Evolutionary conservation across 495 filamentous ascomycete species (phyloP).

Genomic region (Tuber microsphaerosporum): DNA sequence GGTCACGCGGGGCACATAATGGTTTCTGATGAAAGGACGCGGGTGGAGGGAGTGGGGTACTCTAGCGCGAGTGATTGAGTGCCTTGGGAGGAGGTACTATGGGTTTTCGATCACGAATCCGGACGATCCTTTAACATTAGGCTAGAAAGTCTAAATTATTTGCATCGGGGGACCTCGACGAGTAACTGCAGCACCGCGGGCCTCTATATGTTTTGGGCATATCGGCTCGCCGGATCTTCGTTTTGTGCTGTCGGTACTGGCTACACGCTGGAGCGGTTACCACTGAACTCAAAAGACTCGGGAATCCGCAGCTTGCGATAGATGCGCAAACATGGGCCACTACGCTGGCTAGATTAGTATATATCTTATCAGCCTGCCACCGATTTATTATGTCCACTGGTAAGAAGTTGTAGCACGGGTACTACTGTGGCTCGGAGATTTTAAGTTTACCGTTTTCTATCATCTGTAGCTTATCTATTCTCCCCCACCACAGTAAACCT

Average conservation of each 20-base stretch:
- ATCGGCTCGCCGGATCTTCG: not conserved
- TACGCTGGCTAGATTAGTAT: not conserved
- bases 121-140: not conserved
- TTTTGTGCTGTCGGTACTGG: not conserved
- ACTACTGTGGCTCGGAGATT: not conserved
- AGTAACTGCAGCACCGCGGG: not conserved
- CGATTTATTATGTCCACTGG: not conserved
- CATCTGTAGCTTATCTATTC: not conserved
- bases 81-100: not conserved
- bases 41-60: not conserved
- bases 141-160: not conserved
- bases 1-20: not conserved
- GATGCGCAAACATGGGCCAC: not conserved
- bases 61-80: not conserved
- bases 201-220: not conserved
- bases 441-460: not conserved
- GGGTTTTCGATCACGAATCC: not conserved
- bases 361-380: not conserved
- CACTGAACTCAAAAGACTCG: not conserved
- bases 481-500: not conserved
- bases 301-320: not conserved
- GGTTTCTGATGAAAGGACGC: not conserved
- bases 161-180: not conserved
- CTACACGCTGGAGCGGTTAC: not conserved
- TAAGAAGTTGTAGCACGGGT: not conserved